These are phyloP conservation scores for Sporothrix curviconia DNA, from an alignment of 2,329 filamentous ascomycete species.

Conservation along the genomic window DNA sequence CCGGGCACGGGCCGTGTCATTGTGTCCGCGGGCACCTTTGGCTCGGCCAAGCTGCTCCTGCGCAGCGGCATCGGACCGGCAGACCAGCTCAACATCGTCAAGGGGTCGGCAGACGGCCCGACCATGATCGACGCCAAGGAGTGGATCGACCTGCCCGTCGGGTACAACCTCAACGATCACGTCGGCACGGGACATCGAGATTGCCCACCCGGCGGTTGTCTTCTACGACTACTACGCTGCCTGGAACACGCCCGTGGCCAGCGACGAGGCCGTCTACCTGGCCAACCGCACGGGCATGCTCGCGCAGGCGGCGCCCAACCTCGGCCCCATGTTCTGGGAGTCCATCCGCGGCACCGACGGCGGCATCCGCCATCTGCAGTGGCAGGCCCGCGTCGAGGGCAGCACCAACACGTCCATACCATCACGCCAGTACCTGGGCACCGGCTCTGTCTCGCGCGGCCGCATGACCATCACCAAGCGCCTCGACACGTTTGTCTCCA, in stretches of 20 bases:
- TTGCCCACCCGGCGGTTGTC: constrained; percentile 39
- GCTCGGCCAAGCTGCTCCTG: constrained; percentile 62
- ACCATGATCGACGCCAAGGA: constrained; percentile 43
- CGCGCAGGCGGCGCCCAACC: constrained; percentile 59
- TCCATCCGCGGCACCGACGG: constrained; percentile 51
- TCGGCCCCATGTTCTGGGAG: constrained; percentile 55
- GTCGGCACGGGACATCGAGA: constrained; percentile 40
- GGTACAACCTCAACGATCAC: constrained; percentile 53
- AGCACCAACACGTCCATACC: constrained; percentile 34
- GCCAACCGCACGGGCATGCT: constrained; percentile 51
- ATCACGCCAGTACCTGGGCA: constrained; percentile 58
- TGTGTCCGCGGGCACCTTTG: constrained; percentile 61
- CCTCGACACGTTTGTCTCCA: constrained; percentile 52
- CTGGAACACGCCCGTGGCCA: constrained; percentile 41
- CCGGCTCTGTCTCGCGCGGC: constrained; percentile 56
- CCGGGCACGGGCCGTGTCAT: constrained; percentile 57
- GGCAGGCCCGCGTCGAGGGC: constrained; percentile 39
- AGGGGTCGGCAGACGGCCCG: constrained; percentile 42
- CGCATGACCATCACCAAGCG: constrained; percentile 52
- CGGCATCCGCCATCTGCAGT: constrained; percentile 57
- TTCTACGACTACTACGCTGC: constrained; percentile 63
- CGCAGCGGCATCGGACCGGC: constrained; percentile 61
- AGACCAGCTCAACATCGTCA: constrained; percentile 50
- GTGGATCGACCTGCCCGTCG: constrained; percentile 55
- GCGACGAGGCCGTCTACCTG: constrained; percentile 41